These are phyloP conservation scores for Phyllosticta ampelicida DNA, from an alignment of 2,329 filamentous ascomycete species.

Conservation along the genomic window DNA sequence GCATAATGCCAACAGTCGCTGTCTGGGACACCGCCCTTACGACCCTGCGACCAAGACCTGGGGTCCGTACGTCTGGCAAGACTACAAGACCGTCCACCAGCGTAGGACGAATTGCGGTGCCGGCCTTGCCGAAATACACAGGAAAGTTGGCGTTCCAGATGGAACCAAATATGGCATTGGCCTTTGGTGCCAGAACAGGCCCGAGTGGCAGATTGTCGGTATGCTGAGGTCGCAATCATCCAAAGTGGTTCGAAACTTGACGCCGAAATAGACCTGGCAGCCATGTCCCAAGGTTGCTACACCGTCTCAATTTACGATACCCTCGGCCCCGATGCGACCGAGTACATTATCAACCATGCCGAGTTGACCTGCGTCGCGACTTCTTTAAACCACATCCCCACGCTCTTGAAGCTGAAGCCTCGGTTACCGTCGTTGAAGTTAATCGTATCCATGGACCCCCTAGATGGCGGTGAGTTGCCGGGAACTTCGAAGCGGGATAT, in stretches of 20 bases:
- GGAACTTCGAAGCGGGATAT: conserved; percentile 72
- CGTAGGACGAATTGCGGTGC: conserved; percentile 76
- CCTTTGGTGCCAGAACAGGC: conserved; percentile 77
- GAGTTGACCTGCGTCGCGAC: conserved; percentile 64
- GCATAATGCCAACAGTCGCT: conserved; percentile 55
- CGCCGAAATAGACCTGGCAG: conserved; percentile 57
- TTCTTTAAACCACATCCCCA: conserved; percentile 69
- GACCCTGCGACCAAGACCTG: conserved; percentile 62
- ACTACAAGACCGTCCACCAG: conserved; percentile 67
- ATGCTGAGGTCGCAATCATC: conserved; percentile 16
- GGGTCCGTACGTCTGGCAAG: conserved; percentile 72
- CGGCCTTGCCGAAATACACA: conserved; percentile 73
- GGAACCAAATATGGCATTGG: conserved; percentile 63
- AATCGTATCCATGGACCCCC: conserved; percentile 74
- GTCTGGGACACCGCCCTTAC: conserved; percentile 73
- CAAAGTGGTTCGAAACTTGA: neutral
- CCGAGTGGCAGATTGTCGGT: conserved; percentile 81
- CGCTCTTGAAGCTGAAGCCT: conserved; percentile 69
- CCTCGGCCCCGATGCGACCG: conserved; percentile 77
- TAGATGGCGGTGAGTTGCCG: conserved; percentile 66
- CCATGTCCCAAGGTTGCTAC: conserved; percentile 77
- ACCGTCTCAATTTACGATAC: conserved; percentile 95
- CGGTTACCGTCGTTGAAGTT: conserved; percentile 71
- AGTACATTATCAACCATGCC: conserved; percentile 93
- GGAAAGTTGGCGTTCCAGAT: conserved; percentile 52